Base-by-base conservation (phyloP, 2,329 filamentous ascomycete genomes). In the Ilyonectria mors-panacis region DNA sequence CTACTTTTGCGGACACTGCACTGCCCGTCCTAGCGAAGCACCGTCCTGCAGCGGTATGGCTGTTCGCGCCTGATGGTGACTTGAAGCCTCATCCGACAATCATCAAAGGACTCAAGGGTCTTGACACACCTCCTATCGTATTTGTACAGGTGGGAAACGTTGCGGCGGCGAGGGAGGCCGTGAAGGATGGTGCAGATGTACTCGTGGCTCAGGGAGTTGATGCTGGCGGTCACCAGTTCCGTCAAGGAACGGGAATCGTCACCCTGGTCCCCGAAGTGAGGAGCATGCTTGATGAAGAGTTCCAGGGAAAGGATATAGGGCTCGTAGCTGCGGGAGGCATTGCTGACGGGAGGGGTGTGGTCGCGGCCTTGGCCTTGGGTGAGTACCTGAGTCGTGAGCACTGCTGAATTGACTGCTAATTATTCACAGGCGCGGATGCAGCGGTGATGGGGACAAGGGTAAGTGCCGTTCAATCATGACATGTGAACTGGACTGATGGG, bases 121-220 rank as follows among this genome's bases (percentile, higher is more conserved):
- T 78, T 15, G 71, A 73, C 5, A 57, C 70, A 6, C 79, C 73
- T 45, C 81, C 86, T 69, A 82, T 83, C 65, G 84, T 91, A 8
- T 89, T 90, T 77, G 83, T 91, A 1, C 90, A 92, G 75, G 83
- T 91, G 13, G 90, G 90, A 44, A 90, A 86, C 37, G 86, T 92
- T 2, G 76, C 78, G 0, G 85, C 89, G 8, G 89, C 89, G 9
- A 59, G 85, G 12, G 82, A 84, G 64, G 86, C 85, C 0, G 80
- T 84, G 1, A 54, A 69, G n/a, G 80, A 84, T 23, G 86, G 85
- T 0, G 79, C 87, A 1, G 88, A 92, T 71, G 88, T 87, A 30
- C 73, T 92, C 2, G 87, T 92, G 7, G 83, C 88, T 6, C 90
- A 92, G 77, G 90, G 90, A 3, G 82, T 84, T 6, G 90, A 92